Percentiles rank a stretch among this genome's conserved stretches.
Conservation (phyloP, 2,329 filamentous ascomycete species). For the Myriosclerotinia scirpicola region DNA sequence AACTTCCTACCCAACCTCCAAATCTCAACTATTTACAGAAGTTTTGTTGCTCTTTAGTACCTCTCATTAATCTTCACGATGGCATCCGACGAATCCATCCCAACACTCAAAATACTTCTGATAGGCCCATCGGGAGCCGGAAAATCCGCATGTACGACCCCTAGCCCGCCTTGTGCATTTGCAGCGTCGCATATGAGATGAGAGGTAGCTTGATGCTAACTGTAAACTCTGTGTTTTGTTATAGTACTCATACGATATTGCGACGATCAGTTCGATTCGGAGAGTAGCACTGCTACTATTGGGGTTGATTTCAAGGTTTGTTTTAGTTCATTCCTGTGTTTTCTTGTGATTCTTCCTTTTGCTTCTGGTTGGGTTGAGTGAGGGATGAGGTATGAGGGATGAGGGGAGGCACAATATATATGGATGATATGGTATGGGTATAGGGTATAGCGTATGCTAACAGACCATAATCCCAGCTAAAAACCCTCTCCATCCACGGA, state of each 20-base stretch:
- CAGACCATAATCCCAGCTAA: slow-evolving; percentile 44
- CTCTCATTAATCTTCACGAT: slow-evolving; percentile 36
- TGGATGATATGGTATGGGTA: not conserved
- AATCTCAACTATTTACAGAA: not conserved
- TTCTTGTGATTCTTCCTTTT: no score
- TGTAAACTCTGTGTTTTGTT: not conserved
- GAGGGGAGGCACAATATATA: not conserved
- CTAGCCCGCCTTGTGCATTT: slow-evolving; percentile 6
- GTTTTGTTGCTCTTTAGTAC: not conserved
- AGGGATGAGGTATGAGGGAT: no score
- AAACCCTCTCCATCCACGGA: slow-evolving; percentile 53
- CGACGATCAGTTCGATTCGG: slow-evolving; percentile 57
- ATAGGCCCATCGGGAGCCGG: slow-evolving; percentile 57
- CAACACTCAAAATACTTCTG: slow-evolving; percentile 54
- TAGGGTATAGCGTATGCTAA: not conserved
- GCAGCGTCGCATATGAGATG: slow-evolving; percentile 21
- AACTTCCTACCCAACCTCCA: not conserved
- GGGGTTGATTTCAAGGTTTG: slow-evolving; percentile 57
- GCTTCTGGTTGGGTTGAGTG: not conserved
- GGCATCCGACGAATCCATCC: slow-evolving; percentile 49
- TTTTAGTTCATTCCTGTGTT: not conserved
- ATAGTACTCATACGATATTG: slow-evolving; percentile 56
- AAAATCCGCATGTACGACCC: slow-evolving; percentile 49
- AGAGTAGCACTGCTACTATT: slow-evolving; percentile 55
- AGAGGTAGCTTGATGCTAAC: slow-evolving; percentile 12